phyloP scores from a whole-genome alignment of 1,139 yeast genomes.

The Saccharomyces hybrid region DNA sequence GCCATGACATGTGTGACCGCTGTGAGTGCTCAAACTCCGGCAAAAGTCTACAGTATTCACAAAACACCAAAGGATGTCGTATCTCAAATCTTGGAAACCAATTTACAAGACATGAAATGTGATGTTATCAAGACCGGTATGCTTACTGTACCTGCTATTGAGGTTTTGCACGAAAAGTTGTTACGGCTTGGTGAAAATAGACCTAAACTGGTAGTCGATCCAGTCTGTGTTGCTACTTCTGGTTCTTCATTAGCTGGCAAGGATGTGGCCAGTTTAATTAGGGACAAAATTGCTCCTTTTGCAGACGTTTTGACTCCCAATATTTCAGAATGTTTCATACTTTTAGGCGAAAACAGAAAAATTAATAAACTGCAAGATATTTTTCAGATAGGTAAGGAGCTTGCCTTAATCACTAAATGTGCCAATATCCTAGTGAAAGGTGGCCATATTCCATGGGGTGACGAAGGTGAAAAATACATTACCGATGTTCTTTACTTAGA shows the following conservation, averaged over 20 bases:
- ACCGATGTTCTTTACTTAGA: slow-evolving; percentile 58
- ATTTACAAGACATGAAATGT: slow-evolving; percentile 56
- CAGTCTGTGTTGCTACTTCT: slow-evolving; percentile 75
- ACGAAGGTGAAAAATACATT: slow-evolving; percentile 30
- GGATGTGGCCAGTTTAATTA: slow-evolving; percentile 38
- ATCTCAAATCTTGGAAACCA: slow-evolving; percentile 42
- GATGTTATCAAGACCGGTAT: slow-evolving; percentile 78
- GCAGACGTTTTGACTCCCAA: slow-evolving; percentile 73
- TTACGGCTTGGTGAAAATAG: slow-evolving; percentile 31
- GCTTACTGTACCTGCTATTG: slow-evolving; percentile 54
- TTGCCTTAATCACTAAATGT: slow-evolving; percentile 40
- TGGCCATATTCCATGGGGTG: slow-evolving; percentile 61
- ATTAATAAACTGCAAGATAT: slow-evolving; percentile 34
- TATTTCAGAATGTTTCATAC: slow-evolving; percentile 49
- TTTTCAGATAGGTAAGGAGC: slow-evolving; percentile 37
- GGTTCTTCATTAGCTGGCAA: slow-evolving; percentile 52
- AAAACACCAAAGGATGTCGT: slow-evolving; percentile 41
- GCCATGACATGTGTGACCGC: slow-evolving; percentile 78
- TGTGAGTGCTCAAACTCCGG: slow-evolving; percentile 75
- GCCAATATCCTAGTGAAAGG: slow-evolving; percentile 66
- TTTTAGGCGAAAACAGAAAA: slow-evolving; percentile 20
- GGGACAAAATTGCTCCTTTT: slow-evolving; percentile 39
- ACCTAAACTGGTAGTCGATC: slow-evolving; percentile 55
- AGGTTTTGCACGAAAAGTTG: slow-evolving; percentile 38
- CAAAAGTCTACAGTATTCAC: slow-evolving; percentile 47